Conservation (phyloP, 106 monocot species). For the Acorus calamus region DNA sequence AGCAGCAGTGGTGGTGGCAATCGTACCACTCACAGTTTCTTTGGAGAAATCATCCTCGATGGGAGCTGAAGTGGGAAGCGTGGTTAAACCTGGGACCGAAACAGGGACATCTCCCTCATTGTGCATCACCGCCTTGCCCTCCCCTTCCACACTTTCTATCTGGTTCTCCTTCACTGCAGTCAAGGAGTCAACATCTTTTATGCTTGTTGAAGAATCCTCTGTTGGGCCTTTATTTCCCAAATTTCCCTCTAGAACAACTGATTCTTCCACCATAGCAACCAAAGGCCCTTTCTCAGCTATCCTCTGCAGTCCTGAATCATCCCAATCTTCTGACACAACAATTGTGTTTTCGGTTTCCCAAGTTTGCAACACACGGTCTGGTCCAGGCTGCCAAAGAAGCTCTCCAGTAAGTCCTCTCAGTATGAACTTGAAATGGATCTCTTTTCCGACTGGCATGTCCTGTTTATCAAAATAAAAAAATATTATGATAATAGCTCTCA, state of each 20-base stretch:
- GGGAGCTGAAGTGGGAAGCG: neutral
- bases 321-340: constrained; percentile 40
- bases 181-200: neutral
- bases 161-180: neutral
- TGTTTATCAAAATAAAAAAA: neutral
- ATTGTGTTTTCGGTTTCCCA: constrained; percentile 34
- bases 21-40: neutral
- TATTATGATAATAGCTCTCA: too few species aligned
- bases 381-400: constrained; percentile 50
- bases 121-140: too few species aligned
- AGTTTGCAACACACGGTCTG: constrained; percentile 28
- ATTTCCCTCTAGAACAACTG: neutral
- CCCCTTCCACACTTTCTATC: neutral
- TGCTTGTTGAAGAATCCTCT: neutral
- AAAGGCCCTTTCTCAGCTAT: constrained; percentile 17
- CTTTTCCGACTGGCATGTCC: constrained; percentile 47
- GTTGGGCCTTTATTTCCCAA: too few species aligned
- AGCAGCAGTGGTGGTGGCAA: neutral
- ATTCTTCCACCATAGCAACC: neutral
- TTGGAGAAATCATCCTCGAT: neutral
- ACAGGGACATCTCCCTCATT: constrained; percentile 2
- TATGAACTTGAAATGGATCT: constrained; percentile 52
- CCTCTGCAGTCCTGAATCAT: constrained; percentile 13
- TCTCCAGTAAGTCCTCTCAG: constrained; percentile 25
- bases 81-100: constrained; percentile 21